Conservation (phyloP, 495 filamentous ascomycete species). For the Chlorociboria aeruginascens region DNA sequence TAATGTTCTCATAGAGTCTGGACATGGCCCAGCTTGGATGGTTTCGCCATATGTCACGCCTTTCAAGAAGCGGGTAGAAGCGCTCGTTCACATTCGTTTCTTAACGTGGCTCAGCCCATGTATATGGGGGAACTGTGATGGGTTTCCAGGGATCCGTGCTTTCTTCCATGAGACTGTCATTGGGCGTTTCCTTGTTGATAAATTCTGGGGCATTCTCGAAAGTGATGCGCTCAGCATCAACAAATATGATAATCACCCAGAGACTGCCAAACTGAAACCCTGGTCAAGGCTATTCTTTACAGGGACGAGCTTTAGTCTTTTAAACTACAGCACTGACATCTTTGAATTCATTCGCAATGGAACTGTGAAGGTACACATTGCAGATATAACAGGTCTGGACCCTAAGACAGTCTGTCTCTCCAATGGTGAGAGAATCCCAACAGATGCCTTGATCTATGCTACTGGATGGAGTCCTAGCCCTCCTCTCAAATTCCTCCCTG, state of each 20-base stretch:
- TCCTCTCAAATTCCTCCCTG: constrained; percentile 50
- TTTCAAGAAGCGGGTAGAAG: constrained; percentile 45
- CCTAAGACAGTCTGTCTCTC: constrained; percentile 40
- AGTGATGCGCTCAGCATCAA: constrained; percentile 48
- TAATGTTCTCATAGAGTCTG: constrained; percentile 33
- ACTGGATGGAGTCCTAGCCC: constrained; percentile 59
- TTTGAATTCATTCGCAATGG: constrained; percentile 49
- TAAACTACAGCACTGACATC: constrained; percentile 58
- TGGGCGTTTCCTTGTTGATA: constrained; percentile 54
- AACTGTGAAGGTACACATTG: constrained; percentile 47
- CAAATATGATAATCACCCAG: constrained; percentile 46
- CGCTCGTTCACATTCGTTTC: constrained; percentile 51
- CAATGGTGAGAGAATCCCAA: constrained; percentile 38
- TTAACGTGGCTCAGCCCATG: constrained; percentile 47
- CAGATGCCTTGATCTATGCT: constrained; percentile 55
- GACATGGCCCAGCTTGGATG: constrained; percentile 67
- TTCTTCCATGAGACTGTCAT: constrained; percentile 57
- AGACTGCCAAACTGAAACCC: constrained; percentile 51
- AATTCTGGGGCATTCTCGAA: constrained; percentile 53
- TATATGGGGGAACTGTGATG: constrained; percentile 31
- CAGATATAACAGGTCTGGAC: constrained; percentile 43
- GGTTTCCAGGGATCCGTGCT: constrained; percentile 24
- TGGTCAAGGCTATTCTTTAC: constrained; percentile 54
- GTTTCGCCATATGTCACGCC: constrained; percentile 50
- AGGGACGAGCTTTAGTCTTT: constrained; percentile 48